A percentile compares a stretch with the other conserved stretches of the same genome.
Evolutionary conservation across 1,139 yeast genomes (phyloP).

Genomic region (Protomyces inouyei): DNA sequence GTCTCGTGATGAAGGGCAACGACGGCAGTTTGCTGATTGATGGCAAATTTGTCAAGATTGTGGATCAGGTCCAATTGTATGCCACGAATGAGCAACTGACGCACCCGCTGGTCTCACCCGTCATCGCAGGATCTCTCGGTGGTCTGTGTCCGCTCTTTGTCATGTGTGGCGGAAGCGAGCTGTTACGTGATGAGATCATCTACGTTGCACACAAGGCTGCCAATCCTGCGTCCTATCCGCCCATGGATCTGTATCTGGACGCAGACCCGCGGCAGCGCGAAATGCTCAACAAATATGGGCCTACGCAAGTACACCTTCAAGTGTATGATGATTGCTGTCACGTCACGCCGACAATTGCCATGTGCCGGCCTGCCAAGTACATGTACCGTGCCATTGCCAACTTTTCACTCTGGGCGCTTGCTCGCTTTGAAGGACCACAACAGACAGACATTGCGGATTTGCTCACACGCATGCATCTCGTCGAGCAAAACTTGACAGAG

Average conservation of each 20-base stretch:
- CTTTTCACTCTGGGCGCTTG: conserved; percentile 26
- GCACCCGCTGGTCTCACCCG: conserved; percentile 28
- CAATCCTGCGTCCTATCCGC: conserved; percentile 12
- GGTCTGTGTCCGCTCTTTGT: conserved; percentile 26
- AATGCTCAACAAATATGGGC: conserved; percentile 7
- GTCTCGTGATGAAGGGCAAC: conserved; percentile 12
- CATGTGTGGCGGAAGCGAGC: conserved; percentile 26
- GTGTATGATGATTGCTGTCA: conserved; percentile 29
- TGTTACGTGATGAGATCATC: conserved; percentile 28
- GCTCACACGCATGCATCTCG: neutral
- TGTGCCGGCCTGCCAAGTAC: conserved; percentile 24
- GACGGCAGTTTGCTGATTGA: conserved; percentile 15
- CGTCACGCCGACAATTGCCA: conserved; percentile 27
- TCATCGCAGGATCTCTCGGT: conserved; percentile 24
- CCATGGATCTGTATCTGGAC: conserved; percentile 15
- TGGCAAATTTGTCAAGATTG: conserved; percentile 10
- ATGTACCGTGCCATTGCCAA: conserved; percentile 27
- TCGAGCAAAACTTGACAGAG: neutral
- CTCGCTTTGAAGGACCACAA: conserved; percentile 11
- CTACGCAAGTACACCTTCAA: conserved; percentile 23
- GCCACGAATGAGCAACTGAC: conserved; percentile 26
- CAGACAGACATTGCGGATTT: conserved; percentile 10
- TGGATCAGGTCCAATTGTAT: conserved; percentile 26
- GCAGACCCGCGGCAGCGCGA: conserved; percentile 12
- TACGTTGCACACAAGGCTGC: conserved; percentile 26